These are phyloP conservation scores for Iberis amara DNA, from an alignment of 441 rosid species.

Conservation along the genomic window DNA sequence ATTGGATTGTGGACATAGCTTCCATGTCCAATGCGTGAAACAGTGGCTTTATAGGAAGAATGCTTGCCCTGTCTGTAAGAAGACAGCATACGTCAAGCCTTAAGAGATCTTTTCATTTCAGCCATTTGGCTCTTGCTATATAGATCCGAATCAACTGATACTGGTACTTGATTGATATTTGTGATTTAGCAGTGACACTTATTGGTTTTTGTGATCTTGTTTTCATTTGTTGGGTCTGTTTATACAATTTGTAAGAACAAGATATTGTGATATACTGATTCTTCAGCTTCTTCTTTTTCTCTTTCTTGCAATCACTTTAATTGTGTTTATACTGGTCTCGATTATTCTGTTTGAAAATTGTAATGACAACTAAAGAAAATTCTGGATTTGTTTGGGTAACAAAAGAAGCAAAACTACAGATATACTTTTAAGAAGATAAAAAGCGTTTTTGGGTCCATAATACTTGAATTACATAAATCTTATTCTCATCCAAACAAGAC, in stretches of 20 bases:
- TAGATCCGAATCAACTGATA: constrained; percentile 8
- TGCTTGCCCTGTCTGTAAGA: constrained; percentile 67
- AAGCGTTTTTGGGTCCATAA: too few species aligned
- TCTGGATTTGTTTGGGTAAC: too few species aligned
- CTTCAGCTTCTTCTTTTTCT: too few species aligned
- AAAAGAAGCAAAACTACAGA: too few species aligned
- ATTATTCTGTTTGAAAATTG: too few species aligned
- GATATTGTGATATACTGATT: background rate
- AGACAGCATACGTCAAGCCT: constrained; percentile 27
- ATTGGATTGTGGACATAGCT: constrained; percentile 68
- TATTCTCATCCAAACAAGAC: background rate
- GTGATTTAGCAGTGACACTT: constrained; percentile 3
- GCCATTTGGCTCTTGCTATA: constrained; percentile 6
- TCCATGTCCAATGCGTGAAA: constrained; percentile 73
- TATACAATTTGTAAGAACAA: constrained; percentile 9
- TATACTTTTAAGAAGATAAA: too few species aligned
- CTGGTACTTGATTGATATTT: constrained; percentile 8
- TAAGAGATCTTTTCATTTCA: background rate
- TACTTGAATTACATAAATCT: too few species aligned
- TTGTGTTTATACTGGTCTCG: too few species aligned
- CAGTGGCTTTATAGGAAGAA: constrained; percentile 84
- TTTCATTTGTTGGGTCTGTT: constrained; percentile 8
- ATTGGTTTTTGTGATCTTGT: background rate
- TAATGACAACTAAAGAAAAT: too few species aligned
- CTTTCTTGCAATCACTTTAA: too few species aligned